Conservation (phyloP, 768 basidiomycete genomes). For the Phlebiopsis gigantea region DNA sequence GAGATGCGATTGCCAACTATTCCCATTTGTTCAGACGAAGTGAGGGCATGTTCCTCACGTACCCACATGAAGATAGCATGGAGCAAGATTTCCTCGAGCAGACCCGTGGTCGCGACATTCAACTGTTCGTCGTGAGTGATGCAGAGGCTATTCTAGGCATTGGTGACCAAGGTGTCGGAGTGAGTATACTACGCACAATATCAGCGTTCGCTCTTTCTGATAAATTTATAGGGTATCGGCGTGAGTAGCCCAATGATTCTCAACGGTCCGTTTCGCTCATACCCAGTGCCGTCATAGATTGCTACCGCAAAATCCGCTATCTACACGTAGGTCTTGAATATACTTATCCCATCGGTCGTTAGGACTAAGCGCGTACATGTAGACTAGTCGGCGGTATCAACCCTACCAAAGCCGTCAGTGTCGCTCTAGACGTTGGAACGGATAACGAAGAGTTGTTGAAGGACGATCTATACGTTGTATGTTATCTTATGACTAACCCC, state of each 20-base stretch:
- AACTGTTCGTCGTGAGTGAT: slow-evolving; percentile 78
- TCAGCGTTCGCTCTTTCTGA: background rate
- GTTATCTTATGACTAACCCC: slow-evolving; percentile 18
- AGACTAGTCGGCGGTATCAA: slow-evolving; percentile 63
- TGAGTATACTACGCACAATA: slow-evolving; percentile 22
- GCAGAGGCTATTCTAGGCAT: slow-evolving; percentile 79
- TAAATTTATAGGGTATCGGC: slow-evolving; percentile 26
- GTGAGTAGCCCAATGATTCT: slow-evolving; percentile 11
- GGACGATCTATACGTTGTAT: slow-evolving; percentile 59
- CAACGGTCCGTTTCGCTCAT: background rate
- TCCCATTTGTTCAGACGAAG: slow-evolving; percentile 75
- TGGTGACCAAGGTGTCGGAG: slow-evolving; percentile 65
- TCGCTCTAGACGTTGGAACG: slow-evolving; percentile 73
- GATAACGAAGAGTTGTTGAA: slow-evolving; percentile 56
- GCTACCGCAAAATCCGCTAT: slow-evolving; percentile 71
- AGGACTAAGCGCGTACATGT: background rate
- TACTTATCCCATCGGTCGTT: background rate
- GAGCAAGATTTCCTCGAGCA: slow-evolving; percentile 69
- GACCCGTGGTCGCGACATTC: slow-evolving; percentile 51
- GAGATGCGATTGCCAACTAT: slow-evolving; percentile 77
- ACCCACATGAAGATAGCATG: slow-evolving; percentile 54
- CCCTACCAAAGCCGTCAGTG: slow-evolving; percentile 48
- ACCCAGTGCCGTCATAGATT: no score
- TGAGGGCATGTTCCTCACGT: slow-evolving; percentile 70
- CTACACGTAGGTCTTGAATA: slow-evolving; percentile 45